Conservation (phyloP, 495 filamentous ascomycete genomes). For the Terfezia claveryi region DNA sequence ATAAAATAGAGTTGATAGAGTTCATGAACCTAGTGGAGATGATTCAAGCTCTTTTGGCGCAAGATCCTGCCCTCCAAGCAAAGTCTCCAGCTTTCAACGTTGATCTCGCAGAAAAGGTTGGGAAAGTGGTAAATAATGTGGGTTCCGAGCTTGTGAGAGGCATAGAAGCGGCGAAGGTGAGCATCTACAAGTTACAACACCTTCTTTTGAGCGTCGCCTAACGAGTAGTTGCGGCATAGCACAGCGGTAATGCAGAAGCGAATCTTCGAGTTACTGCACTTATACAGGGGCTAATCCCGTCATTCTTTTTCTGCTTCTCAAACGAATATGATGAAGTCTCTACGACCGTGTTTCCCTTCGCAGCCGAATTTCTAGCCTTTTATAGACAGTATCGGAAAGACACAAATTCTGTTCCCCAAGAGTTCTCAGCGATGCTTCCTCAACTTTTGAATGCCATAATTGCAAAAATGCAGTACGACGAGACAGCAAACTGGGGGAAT, state of each 20-base stretch:
- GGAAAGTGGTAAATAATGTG: constrained; percentile 83
- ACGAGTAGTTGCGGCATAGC: constrained; percentile 13
- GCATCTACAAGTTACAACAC: too few relatives aligned
- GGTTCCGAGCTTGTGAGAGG: constrained; percentile 67
- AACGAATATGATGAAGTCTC: constrained; percentile 97
- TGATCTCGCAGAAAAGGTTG: constrained; percentile 81
- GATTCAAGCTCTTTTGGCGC: constrained; percentile 48
- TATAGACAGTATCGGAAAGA: constrained; percentile 44
- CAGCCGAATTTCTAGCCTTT: constrained; percentile 75
- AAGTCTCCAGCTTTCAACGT: constrained; percentile 76
- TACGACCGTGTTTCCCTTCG: constrained; percentile 73
- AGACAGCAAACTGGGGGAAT: constrained; percentile 78
- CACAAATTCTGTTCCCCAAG: constrained; percentile 33
- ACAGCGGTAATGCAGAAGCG: constrained; percentile 31
- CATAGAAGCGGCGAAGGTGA: constrained; percentile 24
- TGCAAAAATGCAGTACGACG: constrained; percentile 87
- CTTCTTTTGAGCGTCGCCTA: neutral
- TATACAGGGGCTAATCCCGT: constrained; percentile 58
- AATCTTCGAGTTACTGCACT: constrained; percentile 46
- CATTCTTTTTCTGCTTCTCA: constrained; percentile 76
- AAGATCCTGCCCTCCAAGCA: constrained; percentile 53
- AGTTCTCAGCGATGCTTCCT: constrained; percentile 53
- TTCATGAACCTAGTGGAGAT: constrained; percentile 72
- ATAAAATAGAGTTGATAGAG: constrained; percentile 83
- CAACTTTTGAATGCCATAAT: constrained; percentile 80